These are phyloP conservation scores for Sporothrix curviconia DNA, from an alignment of 2,329 filamentous ascomycete species.

Conservation along the genomic window DNA sequence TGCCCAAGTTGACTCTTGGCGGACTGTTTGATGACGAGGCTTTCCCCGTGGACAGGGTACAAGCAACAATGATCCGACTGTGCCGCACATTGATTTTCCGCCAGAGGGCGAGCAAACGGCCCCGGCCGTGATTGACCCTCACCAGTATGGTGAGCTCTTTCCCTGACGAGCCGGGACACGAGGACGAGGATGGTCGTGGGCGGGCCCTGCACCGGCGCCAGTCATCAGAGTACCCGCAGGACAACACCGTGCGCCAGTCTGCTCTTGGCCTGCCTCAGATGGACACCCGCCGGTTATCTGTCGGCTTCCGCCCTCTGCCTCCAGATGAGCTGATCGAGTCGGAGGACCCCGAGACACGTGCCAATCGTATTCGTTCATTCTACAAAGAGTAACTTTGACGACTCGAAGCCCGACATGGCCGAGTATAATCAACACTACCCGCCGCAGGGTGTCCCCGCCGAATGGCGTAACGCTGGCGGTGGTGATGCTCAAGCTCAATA, in stretches of 20 bases:
- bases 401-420: conserved; percentile 47
- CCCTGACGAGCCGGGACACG: conserved; percentile 24
- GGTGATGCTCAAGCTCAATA: conserved; percentile 1
- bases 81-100: conserved; percentile 2
- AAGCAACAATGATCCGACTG: neutral
- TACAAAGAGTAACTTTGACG: conserved; percentile 99
- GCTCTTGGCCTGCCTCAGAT: conserved; percentile 49
- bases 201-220: conserved; percentile 22
- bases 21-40: conserved; percentile 13
- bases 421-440: conserved; percentile 23
- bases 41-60: conserved; percentile 11
- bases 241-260: conserved; percentile 17
- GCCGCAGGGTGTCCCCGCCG: conserved; percentile 13
- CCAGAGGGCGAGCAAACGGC: conserved; percentile 1
- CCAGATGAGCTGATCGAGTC: conserved; percentile 70
- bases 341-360: conserved; percentile 88
- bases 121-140: conserved; percentile 27
- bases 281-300: conserved; percentile 54
- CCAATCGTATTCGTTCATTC: conserved; percentile 95
- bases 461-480: conserved; percentile 10
- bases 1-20: conserved; percentile 11
- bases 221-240: conserved; percentile 23
- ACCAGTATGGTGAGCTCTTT: conserved; percentile 15
- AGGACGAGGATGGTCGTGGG: conserved; percentile 20
- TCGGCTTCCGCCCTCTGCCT: conserved; percentile 76